Conservation (phyloP, 768 basidiomycete species). For the Auricularia cornea region DNA sequence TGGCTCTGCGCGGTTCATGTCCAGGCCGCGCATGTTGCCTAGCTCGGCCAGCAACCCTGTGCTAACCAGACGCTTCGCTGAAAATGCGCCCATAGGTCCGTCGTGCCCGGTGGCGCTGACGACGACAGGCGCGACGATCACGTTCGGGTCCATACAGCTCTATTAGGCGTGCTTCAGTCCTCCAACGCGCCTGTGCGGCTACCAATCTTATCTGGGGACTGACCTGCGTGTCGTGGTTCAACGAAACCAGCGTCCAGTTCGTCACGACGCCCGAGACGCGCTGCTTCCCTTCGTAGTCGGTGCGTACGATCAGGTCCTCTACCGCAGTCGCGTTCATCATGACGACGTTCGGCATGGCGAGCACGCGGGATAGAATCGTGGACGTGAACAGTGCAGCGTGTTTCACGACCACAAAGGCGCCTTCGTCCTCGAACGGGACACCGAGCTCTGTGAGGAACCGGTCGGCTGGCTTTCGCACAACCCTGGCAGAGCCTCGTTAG, state of each 20-base stretch:
- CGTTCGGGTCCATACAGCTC: constrained; percentile 58
- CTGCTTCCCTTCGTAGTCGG: constrained; percentile 35
- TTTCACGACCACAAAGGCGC: constrained; percentile 69
- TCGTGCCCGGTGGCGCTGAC: constrained; percentile 70
- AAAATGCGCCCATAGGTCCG: constrained; percentile 75
- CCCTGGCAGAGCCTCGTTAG: background rate
- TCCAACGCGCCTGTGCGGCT: too few relatives aligned
- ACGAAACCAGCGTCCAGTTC: constrained; percentile 44
- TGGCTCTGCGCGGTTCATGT: constrained; percentile 77
- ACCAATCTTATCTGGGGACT: background rate
- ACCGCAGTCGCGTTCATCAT: constrained; percentile 73
- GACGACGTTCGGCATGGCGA: constrained; percentile 62
- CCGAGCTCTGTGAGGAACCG: constrained; percentile 60
- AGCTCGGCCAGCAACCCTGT: constrained; percentile 65
- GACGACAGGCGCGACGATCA: constrained; percentile 70
- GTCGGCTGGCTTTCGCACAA: constrained; percentile 71
- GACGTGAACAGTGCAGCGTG: constrained; percentile 78
- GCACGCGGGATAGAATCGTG: constrained; percentile 61
- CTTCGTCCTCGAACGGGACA: constrained; percentile 72
- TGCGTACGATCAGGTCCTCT: constrained; percentile 68
- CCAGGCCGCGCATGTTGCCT: constrained; percentile 71
- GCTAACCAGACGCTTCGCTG: constrained; percentile 69
- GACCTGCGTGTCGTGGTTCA: constrained; percentile 64
- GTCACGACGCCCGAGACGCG: constrained; percentile 47
- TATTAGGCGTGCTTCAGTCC: background rate